Base-by-base conservation (phyloP, 2,329 filamentous ascomycete genomes). In the Cladophialophora immunda region DNA sequence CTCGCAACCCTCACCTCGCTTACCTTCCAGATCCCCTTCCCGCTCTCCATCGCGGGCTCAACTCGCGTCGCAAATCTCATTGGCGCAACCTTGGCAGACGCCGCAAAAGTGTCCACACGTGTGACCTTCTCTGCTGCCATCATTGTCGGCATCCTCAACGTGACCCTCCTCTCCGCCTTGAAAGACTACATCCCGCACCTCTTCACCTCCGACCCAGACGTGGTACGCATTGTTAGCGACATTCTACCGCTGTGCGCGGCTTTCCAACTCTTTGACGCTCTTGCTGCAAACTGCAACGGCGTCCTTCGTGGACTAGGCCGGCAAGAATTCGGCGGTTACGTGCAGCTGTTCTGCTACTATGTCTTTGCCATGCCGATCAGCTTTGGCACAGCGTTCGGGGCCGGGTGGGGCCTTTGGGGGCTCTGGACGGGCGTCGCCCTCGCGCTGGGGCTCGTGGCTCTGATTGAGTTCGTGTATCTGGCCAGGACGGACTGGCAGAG, bases 21-120 rank as follows among this genome's bases (percentile, higher is more conserved):
- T 27, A 92, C 92, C 0, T 98, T 93, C 81, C 93, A 97, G 78
- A 89, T 98, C 57, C 93, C 94, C 0, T 98, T 98, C 81, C 92
- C 94, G 0, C 87, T 97, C 67, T 92, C 90, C 34, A 94, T 98
- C 65, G 94, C 94, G 2, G 89, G 91, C 0, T 94, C 91, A 13
- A 98, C 94, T 0, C 89, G 94, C 0, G 88, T 97, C 15, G 94
- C 94, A 19, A 98, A 97, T 73, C 82, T 98, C 36, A 96, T 98
- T 68, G 95, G 94, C 8, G 94, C 94, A 0, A 90, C 90, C 0
- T 84, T 97, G 11, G 89, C 92, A 2, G 89, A 90, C 54, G 91
- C 94, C 0, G 94, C 94, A 17, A 92, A 90, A 76, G 91, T 87
- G 2, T 91, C 91, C 0, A 91, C 91, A n/a, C 89, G 87, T 78